These are phyloP conservation scores for Tuber magnatum DNA, from an alignment of 495 filamentous ascomycete species.

Conservation along the genomic window DNA sequence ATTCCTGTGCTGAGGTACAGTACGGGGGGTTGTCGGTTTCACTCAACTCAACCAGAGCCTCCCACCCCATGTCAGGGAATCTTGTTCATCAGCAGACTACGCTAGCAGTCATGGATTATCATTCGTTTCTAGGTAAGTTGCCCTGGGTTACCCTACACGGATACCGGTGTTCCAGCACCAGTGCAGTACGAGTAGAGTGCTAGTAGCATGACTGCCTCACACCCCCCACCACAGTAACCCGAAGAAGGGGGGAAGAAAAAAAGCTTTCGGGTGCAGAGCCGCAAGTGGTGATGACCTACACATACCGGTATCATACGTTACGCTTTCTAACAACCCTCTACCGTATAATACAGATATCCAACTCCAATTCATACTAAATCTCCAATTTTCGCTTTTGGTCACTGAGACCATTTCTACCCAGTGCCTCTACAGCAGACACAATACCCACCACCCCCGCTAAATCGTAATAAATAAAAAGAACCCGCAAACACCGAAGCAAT, in stretches of 20 bases:
- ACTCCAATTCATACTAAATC: not conserved
- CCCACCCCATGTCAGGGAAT: not conserved
- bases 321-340: not conserved
- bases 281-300: not conserved
- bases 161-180: not conserved
- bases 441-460: not conserved
- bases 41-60: too few relatives aligned
- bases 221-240: not conserved
- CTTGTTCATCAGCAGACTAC: not conserved
- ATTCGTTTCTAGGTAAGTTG: not conserved
- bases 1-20: not conserved
- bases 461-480: not conserved
- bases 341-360: not conserved
- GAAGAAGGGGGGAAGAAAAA: too few relatives aligned
- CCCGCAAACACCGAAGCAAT: conserved; percentile 49
- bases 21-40: not conserved
- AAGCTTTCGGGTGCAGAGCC: not conserved
- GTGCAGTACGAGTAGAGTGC: too few relatives aligned
- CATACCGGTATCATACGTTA: too few relatives aligned
- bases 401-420: not conserved
- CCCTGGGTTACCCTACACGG: not conserved
- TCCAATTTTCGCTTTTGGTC: not conserved
- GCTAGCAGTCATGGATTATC: not conserved
- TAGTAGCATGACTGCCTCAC: not conserved
- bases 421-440: not conserved